These are phyloP conservation scores for Penicillium maclennaniae DNA, from an alignment of 495 filamentous ascomycete species.

Conservation along the genomic window DNA sequence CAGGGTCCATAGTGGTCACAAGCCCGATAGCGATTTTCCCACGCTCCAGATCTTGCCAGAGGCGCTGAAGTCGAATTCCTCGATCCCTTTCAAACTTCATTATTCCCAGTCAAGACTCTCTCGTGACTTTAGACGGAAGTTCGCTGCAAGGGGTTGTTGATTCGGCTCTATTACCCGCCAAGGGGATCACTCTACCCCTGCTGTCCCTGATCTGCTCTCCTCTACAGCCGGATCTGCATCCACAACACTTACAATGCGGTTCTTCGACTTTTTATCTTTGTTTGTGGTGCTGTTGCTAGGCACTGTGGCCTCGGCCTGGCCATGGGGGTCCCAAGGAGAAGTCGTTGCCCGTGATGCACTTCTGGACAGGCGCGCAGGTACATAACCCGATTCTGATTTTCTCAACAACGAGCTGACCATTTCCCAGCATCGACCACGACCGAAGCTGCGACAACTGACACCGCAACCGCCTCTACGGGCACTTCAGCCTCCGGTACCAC, in stretches of 20 bases:
- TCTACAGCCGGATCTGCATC: background rate
- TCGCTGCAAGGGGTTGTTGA: slow-evolving; percentile 23
- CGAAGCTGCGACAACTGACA: background rate
- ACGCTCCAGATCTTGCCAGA: slow-evolving; percentile 2
- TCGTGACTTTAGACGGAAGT: slow-evolving; percentile 5
- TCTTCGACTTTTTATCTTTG: slow-evolving; percentile 28
- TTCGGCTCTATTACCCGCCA: slow-evolving; percentile 13
- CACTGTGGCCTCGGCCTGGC: slow-evolving; percentile 48
- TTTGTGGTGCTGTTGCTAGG: slow-evolving; percentile 44
- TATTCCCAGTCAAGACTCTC: background rate
- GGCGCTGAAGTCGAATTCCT: background rate
- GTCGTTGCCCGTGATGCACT: slow-evolving; percentile 26
- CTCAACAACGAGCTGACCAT: slow-evolving; percentile 2
- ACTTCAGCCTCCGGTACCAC: background rate
- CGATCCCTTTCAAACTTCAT: background rate
- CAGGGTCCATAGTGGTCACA: slow-evolving; percentile 11
- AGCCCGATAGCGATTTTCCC: slow-evolving; percentile 11
- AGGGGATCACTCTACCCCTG: slow-evolving; percentile 6
- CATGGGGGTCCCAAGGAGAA: slow-evolving; percentile 38
- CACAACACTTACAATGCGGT: slow-evolving; percentile 32
- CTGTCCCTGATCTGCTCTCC: background rate
- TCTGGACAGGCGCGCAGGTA: slow-evolving; percentile 35
- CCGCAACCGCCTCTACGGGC: background rate
- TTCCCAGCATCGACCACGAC: slow-evolving; percentile 20
- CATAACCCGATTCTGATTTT: slow-evolving; percentile 1